Base-by-base conservation (phyloP, 495 filamentous ascomycete species). In the Penicillium canariense region DNA sequence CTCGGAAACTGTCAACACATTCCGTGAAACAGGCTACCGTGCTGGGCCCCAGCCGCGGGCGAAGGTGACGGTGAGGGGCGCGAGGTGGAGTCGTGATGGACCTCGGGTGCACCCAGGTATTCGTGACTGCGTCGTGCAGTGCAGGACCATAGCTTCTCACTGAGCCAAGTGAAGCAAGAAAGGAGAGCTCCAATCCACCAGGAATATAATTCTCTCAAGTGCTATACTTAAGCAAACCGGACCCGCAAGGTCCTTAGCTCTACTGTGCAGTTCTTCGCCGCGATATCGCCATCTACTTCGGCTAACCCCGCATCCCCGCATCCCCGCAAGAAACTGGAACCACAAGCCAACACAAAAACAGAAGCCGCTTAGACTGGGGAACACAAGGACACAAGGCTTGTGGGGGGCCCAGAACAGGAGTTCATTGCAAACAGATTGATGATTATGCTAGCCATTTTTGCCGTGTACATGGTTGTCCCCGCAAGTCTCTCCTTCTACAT, bases 401-500 rank as follows among this genome's bases (percentile, higher is more conserved):
- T n/a, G n/a, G n/a, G n/a, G n/a, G n/a, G n/a, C n/a, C n/a, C n/a
- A n/a, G n/a, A n/a, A n/a, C n/a, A n/a, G n/a, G n/a, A n/a, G n/a
- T n/a, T n/a, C n/a, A n/a, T n/a, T n/a, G n/a, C n/a, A n/a, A n/a
- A n/a, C n/a, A n/a, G n/a, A n/a, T n/a, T n/a, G n/a, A n/a, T n/a
- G n/a, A n/a, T n/a, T n/a, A n/a, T n/a, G n/a, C n/a, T n/a, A n/a
- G n/a, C n/a, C n/a, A n/a, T n/a, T n/a, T n/a, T n/a, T n/a, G n/a
- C n/a, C n/a, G n/a, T n/a, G n/a, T n/a, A n/a, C 20, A 11, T 17
- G 14, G 31, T 8, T 20, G 10, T 12, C 14, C 3, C 4, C 9
- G 25, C 18, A 18, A 5, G 4, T n/a, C 26, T 48, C 27, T 6
- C 31, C 4, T 15, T 9, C 54, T 67, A 86, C 46, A 83, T 52